Percentiles rank a stretch among this genome's conserved stretches.
Evolutionary conservation across 305 asterid species (phyloP).

Genomic region (Solanum hybrid): DNA sequence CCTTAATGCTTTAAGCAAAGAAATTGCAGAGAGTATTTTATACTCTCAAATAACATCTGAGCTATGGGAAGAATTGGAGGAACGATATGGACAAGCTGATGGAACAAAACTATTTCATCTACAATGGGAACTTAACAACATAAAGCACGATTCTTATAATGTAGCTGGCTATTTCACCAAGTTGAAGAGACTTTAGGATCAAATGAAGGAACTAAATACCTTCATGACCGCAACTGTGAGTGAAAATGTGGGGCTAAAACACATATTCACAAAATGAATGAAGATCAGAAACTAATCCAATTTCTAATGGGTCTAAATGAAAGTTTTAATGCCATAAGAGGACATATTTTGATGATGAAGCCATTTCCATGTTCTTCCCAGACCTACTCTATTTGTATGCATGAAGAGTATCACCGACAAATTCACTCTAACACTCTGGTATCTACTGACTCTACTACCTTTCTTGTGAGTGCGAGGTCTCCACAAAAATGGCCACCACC

Average conservation of each 20-base stretch:
- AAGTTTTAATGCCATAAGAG: neutral
- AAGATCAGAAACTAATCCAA: too few relatives aligned
- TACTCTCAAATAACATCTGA: neutral
- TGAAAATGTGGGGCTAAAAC: neutral
- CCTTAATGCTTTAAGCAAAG: neutral
- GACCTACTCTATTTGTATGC: neutral
- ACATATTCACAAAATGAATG: neutral
- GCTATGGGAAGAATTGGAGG: neutral
- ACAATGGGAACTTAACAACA: neutral
- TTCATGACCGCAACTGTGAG: neutral
- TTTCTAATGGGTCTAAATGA: neutral
- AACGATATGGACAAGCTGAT: neutral
- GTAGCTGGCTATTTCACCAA: neutral
- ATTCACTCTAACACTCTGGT: neutral
- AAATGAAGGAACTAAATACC: neutral
- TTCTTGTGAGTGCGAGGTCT: neutral
- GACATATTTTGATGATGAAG: neutral
- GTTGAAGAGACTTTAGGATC: neutral
- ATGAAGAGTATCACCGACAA: neutral
- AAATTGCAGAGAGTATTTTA: neutral
- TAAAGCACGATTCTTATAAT: neutral
- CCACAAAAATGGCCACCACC: neutral
- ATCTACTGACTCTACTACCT: neutral
- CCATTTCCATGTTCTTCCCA: neutral
- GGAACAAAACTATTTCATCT: neutral